These are phyloP conservation scores for Gloeostereum incarnatum DNA, from an alignment of 768 basidiomycete species.

Conservation along the genomic window DNA sequence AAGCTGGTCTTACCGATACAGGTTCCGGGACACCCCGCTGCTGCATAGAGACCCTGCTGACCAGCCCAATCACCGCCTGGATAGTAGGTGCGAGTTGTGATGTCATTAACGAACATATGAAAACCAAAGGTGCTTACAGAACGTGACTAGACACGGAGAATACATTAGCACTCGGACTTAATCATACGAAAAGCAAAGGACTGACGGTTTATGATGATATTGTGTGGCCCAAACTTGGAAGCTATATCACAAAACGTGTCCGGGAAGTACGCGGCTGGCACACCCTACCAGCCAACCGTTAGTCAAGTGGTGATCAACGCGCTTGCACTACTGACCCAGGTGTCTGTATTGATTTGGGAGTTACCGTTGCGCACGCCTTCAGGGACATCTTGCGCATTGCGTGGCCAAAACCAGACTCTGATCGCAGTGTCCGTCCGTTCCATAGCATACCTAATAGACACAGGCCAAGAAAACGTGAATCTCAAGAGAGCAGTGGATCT, in stretches of 20 bases:
- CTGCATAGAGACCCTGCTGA: conserved; percentile 23
- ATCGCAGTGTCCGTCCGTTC: conserved; percentile 49
- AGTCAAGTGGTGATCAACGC: neutral
- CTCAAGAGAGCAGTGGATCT: neutral
- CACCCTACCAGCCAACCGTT: conserved; percentile 29
- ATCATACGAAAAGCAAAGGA: neutral
- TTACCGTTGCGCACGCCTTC: conserved; percentile 33
- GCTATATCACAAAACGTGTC: conserved; percentile 46
- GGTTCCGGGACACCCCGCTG: conserved; percentile 43
- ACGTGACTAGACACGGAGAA: conserved; percentile 3
- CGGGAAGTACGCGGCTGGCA: conserved; percentile 54
- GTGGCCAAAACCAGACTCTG: conserved; percentile 68
- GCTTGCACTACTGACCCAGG: conserved; percentile 32
- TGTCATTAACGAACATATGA: neutral
- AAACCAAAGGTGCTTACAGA: conserved; percentile 18
- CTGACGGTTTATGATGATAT: conserved; percentile 50
- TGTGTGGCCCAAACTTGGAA: conserved; percentile 43
- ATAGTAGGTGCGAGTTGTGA: too few relatives aligned
- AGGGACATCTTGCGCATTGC: conserved; percentile 32
- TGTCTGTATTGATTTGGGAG: conserved; percentile 32
- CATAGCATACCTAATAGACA: conserved; percentile 42
- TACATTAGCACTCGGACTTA: neutral
- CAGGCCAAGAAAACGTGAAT: neutral
- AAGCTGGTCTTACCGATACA: conserved; percentile 39
- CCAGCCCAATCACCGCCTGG: conserved; percentile 54